Evolutionary conservation across 2,329 filamentous ascomycete genomes (phyloP), one percentile per base, ranked within the genome.

Genomic region (Clonostachys rosea): DNA sequence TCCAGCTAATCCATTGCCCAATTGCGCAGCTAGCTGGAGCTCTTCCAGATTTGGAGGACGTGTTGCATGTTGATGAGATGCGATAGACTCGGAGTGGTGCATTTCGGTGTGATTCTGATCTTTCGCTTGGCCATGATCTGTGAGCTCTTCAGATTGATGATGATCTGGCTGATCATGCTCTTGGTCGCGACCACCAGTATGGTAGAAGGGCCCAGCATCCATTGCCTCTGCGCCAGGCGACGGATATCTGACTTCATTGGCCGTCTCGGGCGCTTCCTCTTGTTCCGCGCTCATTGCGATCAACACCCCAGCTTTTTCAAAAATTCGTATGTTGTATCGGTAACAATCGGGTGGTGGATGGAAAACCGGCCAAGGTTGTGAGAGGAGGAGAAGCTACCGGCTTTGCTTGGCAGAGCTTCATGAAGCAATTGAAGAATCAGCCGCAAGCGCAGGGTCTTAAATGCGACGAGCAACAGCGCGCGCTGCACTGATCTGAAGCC

Each of bases 21-120:
- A 63, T 56, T 81, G 79, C 10, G 79, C 78, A 13, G 78, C 78
- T 37, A 82, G 65, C 59, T 80, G 78, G 40, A 82, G 67, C 62
- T 82, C 78, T 53, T 79, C 77, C 6, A 73, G 68, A 48, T 74
- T 79, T 35, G 72, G 64, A 3, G 71, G 65, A 12, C 68, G 67
- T 13, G 66, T 56, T 11, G 65, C 56, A 42, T 74, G 70, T 30
- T 73, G 71, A 41, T 69, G 69, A 8, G 47, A 33, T 20, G 37
- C 30, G 5, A 18, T 34, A 30, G 46, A 33, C 17, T 66, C 59
- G 4, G 66, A 55, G 10, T 70, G 67, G 34, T 63, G 63, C 5
- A 52, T 47, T 16, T 55, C 50, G 14, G 64, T 49, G 30, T 64
- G 58, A 35, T 64, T 60, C n/a, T 61, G 56, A 39, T 39, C 36